These are phyloP conservation scores for Scutellaria barbata DNA, from an alignment of 257 asterid genomes.

Conservation along the genomic window DNA sequence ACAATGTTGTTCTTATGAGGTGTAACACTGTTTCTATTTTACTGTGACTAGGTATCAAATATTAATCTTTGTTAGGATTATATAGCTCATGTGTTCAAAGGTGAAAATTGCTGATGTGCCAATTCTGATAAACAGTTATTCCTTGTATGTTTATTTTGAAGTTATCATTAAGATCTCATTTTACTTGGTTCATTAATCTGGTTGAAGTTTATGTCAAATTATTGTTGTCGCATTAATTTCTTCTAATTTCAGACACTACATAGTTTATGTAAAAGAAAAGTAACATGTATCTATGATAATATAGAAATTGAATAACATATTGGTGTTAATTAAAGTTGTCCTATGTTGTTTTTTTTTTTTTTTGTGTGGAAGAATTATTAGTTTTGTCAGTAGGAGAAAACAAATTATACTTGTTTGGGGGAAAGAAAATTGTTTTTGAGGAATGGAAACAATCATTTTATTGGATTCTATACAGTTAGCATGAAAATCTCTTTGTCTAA, in stretches of 20 bases:
- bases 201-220: conserved; percentile 1
- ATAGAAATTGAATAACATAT: background rate
- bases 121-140: conserved; percentile 9
- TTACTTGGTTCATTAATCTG: conserved; percentile 8
- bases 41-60: conserved; percentile 14
- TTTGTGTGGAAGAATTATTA: background rate
- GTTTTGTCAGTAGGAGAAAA: background rate
- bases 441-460: background rate
- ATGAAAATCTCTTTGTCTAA: conserved; percentile 1
- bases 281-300: conserved; percentile 7
- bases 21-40: conserved; percentile 24
- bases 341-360: conserved; percentile 2
- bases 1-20: conserved; percentile 16
- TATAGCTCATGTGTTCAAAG: conserved; percentile 6
- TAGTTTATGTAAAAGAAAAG: background rate
- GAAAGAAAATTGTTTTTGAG: conserved; percentile 9
- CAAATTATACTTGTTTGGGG: background rate
- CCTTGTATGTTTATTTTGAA: conserved; percentile 4
- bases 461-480: conserved; percentile 14
- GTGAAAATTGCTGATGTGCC: conserved; percentile 23
- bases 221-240: conserved; percentile 17
- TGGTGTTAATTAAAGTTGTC: background rate
- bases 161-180: background rate
- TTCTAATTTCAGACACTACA: conserved; percentile 2
- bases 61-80: conserved; percentile 13